Evolutionary conservation across 208 protist species (phyloP).

Genomic region (Zelonia costaricensis): DNA sequence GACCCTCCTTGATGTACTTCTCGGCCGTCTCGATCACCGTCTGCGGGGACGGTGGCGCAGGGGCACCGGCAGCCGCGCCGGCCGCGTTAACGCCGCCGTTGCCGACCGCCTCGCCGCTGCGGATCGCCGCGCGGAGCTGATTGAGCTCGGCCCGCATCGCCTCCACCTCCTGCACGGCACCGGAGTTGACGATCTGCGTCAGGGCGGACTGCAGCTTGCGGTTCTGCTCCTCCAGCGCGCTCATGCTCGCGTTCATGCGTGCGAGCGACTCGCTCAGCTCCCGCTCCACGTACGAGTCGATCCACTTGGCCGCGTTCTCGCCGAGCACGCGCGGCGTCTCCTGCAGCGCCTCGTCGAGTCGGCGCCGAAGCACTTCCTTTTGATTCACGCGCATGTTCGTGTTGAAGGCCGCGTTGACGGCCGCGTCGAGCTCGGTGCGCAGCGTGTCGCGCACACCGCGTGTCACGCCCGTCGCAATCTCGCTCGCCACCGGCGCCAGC

Average conservation of each 20-base stretch:
- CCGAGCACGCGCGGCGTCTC: conserved; percentile 57
- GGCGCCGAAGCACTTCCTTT: conserved; percentile 58
- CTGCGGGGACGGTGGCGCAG: conserved; percentile 43
- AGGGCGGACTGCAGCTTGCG: conserved; percentile 54
- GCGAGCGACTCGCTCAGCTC: conserved; percentile 61
- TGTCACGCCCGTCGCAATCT: conserved; percentile 69
- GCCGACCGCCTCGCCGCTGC: conserved; percentile 9
- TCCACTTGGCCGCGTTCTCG: conserved; percentile 46
- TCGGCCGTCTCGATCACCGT: conserved; percentile 58
- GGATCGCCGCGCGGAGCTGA: conserved; percentile 16
- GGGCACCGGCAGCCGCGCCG: conserved; percentile 6
- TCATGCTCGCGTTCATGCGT: conserved; percentile 47
- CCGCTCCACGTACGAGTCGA: conserved; percentile 47
- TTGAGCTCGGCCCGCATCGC: conserved; percentile 41
- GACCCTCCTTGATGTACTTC: conserved; percentile 41
- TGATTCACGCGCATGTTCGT: conserved; percentile 50
- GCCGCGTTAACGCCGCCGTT: conserved; percentile 1
- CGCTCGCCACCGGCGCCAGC: conserved; percentile 54
- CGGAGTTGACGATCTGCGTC: conserved; percentile 51
- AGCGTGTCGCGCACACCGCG: conserved; percentile 68
- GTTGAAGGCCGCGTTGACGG: conserved; percentile 55
- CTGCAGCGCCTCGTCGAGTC: conserved; percentile 72
- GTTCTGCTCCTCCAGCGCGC: conserved; percentile 64
- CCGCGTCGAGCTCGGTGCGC: conserved; percentile 61
- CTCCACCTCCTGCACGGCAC: conserved; percentile 50